phyloP scores from a whole-genome alignment of 495 filamentous ascomycete genomes.

The Coniosporium apollinis region DNA sequence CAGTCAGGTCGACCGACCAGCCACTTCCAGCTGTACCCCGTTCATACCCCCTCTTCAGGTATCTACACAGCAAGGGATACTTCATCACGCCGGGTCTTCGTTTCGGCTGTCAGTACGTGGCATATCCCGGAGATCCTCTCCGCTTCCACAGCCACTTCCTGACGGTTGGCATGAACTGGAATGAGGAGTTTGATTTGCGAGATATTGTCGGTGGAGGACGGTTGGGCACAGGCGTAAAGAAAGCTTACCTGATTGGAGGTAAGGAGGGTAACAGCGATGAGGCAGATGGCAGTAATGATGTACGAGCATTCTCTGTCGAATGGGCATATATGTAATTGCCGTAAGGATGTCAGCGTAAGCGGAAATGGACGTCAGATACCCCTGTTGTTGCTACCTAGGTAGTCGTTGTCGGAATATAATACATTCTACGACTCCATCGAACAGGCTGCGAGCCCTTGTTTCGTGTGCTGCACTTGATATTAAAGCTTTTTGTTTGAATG shows the following conservation, averaged over 20 bases:
- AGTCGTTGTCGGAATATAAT: too few relatives aligned
- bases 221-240: conserved; percentile 88
- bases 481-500: too few relatives aligned
- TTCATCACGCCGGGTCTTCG: conserved; percentile 82
- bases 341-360: too few relatives aligned
- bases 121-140: conserved; percentile 87
- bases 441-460: too few relatives aligned
- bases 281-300: conserved; percentile 17
- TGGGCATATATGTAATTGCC: conserved; percentile 60
- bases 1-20: conserved; percentile 1
- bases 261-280: conserved; percentile 12
- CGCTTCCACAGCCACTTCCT: conserved; percentile 92
- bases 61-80: conserved; percentile 65
- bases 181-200: conserved; percentile 68
- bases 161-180: conserved; percentile 60
- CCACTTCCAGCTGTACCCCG: conserved; percentile 28
- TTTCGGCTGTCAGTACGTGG: conserved; percentile 85
- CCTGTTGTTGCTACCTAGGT: too few relatives aligned
- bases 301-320: conserved; percentile 61
- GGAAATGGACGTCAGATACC: too few relatives aligned
- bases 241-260: conserved; percentile 79
- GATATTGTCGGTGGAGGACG: conserved; percentile 73
- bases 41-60: conserved; percentile 48
- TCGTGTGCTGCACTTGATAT: too few relatives aligned
- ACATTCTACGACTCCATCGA: too few relatives aligned